Base-by-base conservation (phyloP, 176 grass and related monocot species). In the Bonia amplexicaulis region DNA sequence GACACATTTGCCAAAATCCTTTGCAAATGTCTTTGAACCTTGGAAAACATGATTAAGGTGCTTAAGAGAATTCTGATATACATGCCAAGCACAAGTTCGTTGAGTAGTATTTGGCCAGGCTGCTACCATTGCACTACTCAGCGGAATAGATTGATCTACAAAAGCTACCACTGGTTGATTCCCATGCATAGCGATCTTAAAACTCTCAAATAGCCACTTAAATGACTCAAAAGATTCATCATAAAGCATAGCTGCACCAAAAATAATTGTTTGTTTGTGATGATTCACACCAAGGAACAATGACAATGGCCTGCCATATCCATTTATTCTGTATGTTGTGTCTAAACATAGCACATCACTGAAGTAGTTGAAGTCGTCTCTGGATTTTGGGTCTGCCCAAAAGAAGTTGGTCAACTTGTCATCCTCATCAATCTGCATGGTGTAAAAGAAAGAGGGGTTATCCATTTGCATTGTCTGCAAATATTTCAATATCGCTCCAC, bases 171-270 rank as follows among this genome's bases (percentile, higher is more conserved):
- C 63, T 35, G 94, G 94, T 85, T 98, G 89, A 78, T 98, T 98
- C 41, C 96, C 96, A 59, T 86, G 93, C 96, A 98, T 98, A 7
- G 91, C 92, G 20, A 98, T 93, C 74, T 98, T 95, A 53, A 98
- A 98, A 75, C 93, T 98, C 74, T 95, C 96, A 84, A 98, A 98
- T 67, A 98, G 89, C 96, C 96, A 98, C 83, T 90, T 98, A 80
- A 89, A 98, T 58, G 96, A 98, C 71, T 98, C 93, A 78, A 89
- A 90, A 53, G 96, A 95, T 83, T 98, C 96, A 87, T 98, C 96
- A 74, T 98, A 98, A 77, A 98, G 83, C 87, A 98, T 80, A 67
- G 96, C 91, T 51, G 96, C 91, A 79, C 96, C 93, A 84, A 98
- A 95, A 65, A 95, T 91, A 91, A 92, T 92, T 22, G 87, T 89